Conservation (phyloP, 495 filamentous ascomycete species). For the Podospora sp. region DNA sequence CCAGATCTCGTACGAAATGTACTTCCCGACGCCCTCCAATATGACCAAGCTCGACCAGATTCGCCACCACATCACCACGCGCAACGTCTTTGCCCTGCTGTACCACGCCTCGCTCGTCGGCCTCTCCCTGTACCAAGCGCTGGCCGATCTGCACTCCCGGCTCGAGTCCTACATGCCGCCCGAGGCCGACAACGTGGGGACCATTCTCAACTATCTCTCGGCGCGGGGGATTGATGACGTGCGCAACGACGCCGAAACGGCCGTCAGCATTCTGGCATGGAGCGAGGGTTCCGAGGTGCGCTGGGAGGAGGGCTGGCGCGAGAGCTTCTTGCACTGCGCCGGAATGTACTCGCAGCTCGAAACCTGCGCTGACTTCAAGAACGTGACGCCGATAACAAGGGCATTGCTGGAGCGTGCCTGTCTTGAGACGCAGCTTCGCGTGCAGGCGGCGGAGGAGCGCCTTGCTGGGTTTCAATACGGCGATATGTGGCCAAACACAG, state of each 20-base stretch:
- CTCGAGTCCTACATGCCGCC: conserved; percentile 56
- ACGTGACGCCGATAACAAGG: conserved; percentile 62
- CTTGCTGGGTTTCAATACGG: conserved; percentile 61
- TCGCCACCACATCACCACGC: conserved; percentile 60
- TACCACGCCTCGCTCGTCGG: conserved; percentile 61
- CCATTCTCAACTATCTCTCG: conserved; percentile 60
- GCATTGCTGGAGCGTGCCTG: conserved; percentile 64
- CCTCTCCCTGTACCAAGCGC: conserved; percentile 58
- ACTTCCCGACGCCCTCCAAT: conserved; percentile 55
- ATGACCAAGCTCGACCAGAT: conserved; percentile 49
- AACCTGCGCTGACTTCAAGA: conserved; percentile 57
- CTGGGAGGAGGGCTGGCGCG: conserved; percentile 67
- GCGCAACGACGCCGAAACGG: conserved; percentile 61
- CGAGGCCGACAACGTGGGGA: conserved; percentile 47
- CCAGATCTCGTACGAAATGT: conserved; percentile 61
- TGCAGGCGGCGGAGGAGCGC: conserved; percentile 62
- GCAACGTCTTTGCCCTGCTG: conserved; percentile 66
- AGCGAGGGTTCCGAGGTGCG: conserved; percentile 61
- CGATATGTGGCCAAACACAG: conserved; percentile 61
- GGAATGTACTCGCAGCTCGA: conserved; percentile 65
- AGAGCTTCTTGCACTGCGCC: conserved; percentile 67
- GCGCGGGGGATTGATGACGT: conserved; percentile 67
- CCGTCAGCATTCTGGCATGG: conserved; percentile 65
- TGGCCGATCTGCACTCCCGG: conserved; percentile 59
- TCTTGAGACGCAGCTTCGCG: conserved; percentile 63